Conservation (phyloP, 2,329 filamentous ascomycete species). For the Boeremia exigua region DNA sequence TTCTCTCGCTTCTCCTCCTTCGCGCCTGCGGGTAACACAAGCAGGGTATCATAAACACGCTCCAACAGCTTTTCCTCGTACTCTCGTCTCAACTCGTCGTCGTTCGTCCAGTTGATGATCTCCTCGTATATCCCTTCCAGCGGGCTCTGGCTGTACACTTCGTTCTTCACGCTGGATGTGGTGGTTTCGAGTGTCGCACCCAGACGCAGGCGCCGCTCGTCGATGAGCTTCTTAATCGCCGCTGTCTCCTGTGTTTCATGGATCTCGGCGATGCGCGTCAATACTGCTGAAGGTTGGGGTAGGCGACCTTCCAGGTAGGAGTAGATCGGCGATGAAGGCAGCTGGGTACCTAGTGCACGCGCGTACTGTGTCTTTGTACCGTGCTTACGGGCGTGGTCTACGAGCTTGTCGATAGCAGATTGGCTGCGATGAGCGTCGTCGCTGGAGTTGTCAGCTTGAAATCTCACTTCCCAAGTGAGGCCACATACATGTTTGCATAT, state of each 20-base stretch:
- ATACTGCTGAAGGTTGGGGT: slow-evolving; percentile 79
- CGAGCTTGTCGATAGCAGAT: slow-evolving; percentile 77
- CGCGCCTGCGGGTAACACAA: slow-evolving; percentile 69
- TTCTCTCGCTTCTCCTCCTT: slow-evolving; percentile 75
- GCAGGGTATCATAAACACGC: slow-evolving; percentile 78
- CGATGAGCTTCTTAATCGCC: slow-evolving; percentile 87
- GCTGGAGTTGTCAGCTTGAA: slow-evolving; percentile 39
- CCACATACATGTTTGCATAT: slow-evolving; percentile 59
- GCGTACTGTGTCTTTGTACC: slow-evolving; percentile 78
- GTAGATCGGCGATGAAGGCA: slow-evolving; percentile 84
- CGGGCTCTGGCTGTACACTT: slow-evolving; percentile 77
- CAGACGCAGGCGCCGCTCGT: slow-evolving; percentile 83
- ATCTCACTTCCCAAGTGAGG: fast-evolving
- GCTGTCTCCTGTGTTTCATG: slow-evolving; percentile 86
- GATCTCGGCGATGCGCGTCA: slow-evolving; percentile 81
- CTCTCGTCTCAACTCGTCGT: slow-evolving; percentile 81
- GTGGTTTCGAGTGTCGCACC: slow-evolving; percentile 85
- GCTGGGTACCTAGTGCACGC: slow-evolving; percentile 73
- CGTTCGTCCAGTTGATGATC: slow-evolving; percentile 86
- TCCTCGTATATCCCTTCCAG: slow-evolving; percentile 82
- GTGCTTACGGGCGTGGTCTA: slow-evolving; percentile 73
- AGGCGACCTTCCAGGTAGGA: slow-evolving; percentile 81
- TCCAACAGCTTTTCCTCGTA: slow-evolving; percentile 91
- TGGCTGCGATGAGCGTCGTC: slow-evolving; percentile 66
- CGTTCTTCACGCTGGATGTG: slow-evolving; percentile 83